Base-by-base conservation (phyloP, 192 early-diverging fungal genomes). In the Podila epicladia region DNA sequence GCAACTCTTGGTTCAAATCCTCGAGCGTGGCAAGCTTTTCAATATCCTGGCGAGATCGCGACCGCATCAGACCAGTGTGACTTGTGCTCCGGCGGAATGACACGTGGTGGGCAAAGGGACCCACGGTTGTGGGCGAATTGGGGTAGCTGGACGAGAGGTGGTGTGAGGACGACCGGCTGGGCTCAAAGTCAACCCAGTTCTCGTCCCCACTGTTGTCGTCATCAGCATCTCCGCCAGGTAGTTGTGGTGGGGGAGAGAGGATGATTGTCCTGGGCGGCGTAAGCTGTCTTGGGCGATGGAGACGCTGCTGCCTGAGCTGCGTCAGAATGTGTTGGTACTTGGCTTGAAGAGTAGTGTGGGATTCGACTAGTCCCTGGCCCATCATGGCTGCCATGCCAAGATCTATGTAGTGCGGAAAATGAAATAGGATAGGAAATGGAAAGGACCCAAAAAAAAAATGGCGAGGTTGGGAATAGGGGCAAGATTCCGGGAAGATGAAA, bases 181-280 rank as follows among this genome's bases (percentile, higher is more conserved):
- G 70, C 20, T 80, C 77, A 65, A 72, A 73, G 58, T 80, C 77
- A 22, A 80, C 77, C 77, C 77, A 80, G 71, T 80, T 80, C 22
- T 80, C 77, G 32, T 65, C 64, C 9, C 62, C 62, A 22, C 62
- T 63, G 62, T 63, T 63, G 37, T 69, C 64, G 5, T n/a, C 67
- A n/a, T 62, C 76, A 9, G 49, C 15, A 6, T 51, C 75, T 4
- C 19, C 26, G 48, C 69, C 69, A 3, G 53, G 22, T 26, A 45
- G 20, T 7, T 79, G 65, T 20, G 75, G 65, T 50, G 77, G 60
- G 11, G 77, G 66, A 0, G 77, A 65, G 62, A 80, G 66, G 20
- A 64, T 57, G 57, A 80, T 80, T 32, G 55, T 80, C 38, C 66
- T 61, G 4, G 77, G 77, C 26, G 71, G 77, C 0, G 62, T 69